phyloP scores from a whole-genome alignment of 176 grass and related monocot species.

The Lolium multiflorum region DNA sequence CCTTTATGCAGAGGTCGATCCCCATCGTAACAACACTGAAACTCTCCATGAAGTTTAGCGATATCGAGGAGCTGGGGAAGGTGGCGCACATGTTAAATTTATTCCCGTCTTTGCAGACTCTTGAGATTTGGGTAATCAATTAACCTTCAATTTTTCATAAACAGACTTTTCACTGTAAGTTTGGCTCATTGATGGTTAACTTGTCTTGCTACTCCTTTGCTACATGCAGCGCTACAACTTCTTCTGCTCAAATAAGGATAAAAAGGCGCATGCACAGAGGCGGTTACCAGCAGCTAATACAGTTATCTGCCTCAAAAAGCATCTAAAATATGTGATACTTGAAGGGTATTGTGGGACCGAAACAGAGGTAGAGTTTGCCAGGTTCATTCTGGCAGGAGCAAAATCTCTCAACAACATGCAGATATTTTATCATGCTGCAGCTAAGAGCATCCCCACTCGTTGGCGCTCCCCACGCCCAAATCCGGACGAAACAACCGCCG shows the following conservation, averaged over 20 bases:
- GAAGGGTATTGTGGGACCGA: background rate
- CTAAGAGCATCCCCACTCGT: no score
- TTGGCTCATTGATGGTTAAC: background rate
- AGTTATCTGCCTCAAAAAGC: background rate
- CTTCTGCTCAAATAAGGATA: background rate
- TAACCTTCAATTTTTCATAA: background rate
- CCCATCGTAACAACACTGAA: background rate
- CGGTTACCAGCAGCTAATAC: slow-evolving; percentile 12
- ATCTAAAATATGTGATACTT: background rate
- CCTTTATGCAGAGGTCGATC: background rate
- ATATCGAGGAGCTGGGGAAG: slow-evolving; percentile 1
- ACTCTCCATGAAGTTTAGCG: background rate
- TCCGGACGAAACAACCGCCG: no score
- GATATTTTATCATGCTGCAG: background rate
- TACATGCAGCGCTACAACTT: slow-evolving; percentile 1
- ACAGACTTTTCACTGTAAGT: background rate
- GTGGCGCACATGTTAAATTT: background rate
- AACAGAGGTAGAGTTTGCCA: background rate
- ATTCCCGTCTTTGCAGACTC: slow-evolving; percentile 4
- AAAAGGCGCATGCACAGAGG: background rate
- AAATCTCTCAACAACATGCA: background rate
- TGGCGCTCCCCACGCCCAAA: no score
- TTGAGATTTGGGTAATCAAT: background rate
- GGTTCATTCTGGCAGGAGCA: slow-evolving; percentile 14
- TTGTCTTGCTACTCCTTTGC: background rate